phyloP scores from a whole-genome alignment of 805 yeast species.

The Monosporozyma yasuniensis region DNA sequence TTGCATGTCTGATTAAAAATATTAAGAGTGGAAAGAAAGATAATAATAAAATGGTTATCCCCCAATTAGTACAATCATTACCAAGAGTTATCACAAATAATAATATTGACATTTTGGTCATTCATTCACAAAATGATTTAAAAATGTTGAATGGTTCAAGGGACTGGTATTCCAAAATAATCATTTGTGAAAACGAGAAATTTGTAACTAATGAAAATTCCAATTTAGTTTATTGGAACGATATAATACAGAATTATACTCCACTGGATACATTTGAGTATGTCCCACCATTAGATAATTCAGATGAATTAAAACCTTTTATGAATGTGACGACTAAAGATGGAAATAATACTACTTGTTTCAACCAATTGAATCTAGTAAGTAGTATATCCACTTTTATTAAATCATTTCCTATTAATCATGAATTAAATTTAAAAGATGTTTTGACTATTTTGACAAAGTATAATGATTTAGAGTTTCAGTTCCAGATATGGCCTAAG shows the following conservation, averaged over 20 bases:
- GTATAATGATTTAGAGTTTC: constrained; percentile 8
- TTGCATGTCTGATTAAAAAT: constrained; percentile 38
- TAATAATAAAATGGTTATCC: constrained; percentile 12
- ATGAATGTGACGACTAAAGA: constrained; percentile 18
- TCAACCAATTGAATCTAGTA: constrained; percentile 44
- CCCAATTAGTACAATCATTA: constrained; percentile 33
- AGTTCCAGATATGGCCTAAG: constrained; percentile 39
- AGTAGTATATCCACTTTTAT: constrained; percentile 45
- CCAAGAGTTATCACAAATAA: constrained; percentile 18
- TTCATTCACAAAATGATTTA: constrained; percentile 23
- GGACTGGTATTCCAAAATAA: constrained; percentile 25
- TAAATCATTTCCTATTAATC: constrained; percentile 29
- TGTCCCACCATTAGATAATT: constrained; percentile 22
- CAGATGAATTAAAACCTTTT: constrained; percentile 32
- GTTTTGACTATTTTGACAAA: constrained; percentile 22
- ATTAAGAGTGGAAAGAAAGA: constrained; percentile 14
- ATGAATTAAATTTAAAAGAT: constrained; percentile 31
- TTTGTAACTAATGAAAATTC: neutral
- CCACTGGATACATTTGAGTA: constrained; percentile 22
- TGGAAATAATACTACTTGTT: constrained; percentile 26
- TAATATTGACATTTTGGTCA: constrained; percentile 27
- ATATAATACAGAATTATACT: constrained; percentile 10
- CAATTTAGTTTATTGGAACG: constrained; percentile 22
- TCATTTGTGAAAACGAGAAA: constrained; percentile 23
- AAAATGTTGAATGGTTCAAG: constrained; percentile 18